phyloP scores from a whole-genome alignment of 257 asterid species.

The Handroanthus guayacan region DNA sequence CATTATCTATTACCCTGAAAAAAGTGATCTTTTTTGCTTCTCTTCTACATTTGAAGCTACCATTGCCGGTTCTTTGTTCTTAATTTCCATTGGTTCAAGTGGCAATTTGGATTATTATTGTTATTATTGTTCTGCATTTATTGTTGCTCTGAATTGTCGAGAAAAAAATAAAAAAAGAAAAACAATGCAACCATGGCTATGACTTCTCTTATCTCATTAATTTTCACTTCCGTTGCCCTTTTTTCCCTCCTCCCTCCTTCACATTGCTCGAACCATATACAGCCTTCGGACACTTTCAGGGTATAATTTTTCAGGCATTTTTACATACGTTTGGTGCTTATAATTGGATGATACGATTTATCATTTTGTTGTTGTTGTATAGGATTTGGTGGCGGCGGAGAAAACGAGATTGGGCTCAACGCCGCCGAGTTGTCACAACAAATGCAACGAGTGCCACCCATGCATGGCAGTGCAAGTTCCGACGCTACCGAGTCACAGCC shows the following conservation, averaged over 20 bases:
- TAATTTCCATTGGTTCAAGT: constrained; percentile 11
- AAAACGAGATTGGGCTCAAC: constrained; percentile 87
- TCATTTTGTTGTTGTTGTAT: constrained; percentile 37
- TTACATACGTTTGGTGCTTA: background rate
- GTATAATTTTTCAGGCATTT: background rate
- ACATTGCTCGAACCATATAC: constrained; percentile 39
- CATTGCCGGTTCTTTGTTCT: background rate
- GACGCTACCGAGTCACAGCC: constrained; percentile 63
- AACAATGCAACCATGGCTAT: constrained; percentile 71
- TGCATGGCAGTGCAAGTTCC: constrained; percentile 96
- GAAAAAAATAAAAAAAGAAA: constrained; percentile 41
- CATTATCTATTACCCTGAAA: background rate
- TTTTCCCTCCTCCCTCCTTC: constrained; percentile 47
- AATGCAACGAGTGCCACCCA: constrained; percentile 93
- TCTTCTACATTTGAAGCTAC: background rate
- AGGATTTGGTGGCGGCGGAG: constrained; percentile 69
- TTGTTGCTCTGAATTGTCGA: constrained; percentile 18
- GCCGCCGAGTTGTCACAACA: constrained; percentile 94
- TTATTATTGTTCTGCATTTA: background rate
- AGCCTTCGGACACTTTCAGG: constrained; percentile 42
- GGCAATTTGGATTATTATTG: background rate
- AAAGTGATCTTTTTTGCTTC: constrained; percentile 6
- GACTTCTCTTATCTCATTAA: constrained; percentile 46
- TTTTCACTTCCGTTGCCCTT: constrained; percentile 27
- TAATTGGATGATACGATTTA: background rate